A percentile compares a stretch with the other conserved stretches of the same genome.
Evolutionary conservation across 495 filamentous ascomycete species (phyloP).

Genomic region (Tuber aestivum): DNA sequence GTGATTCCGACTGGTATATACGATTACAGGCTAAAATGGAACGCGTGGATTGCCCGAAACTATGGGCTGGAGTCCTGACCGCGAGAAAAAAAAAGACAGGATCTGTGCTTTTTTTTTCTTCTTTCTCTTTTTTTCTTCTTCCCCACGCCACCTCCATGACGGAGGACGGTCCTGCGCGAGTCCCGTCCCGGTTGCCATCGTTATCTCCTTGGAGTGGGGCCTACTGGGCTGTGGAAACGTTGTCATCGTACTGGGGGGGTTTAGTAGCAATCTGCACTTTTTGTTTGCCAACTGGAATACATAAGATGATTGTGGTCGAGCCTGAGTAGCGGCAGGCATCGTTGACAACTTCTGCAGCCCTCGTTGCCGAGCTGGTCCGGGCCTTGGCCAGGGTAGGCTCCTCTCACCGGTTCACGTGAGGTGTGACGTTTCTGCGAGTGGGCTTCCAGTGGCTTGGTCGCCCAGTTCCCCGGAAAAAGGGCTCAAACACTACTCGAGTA

Average conservation of each 20-base stretch:
- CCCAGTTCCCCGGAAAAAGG: no score
- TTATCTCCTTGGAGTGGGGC: not conserved
- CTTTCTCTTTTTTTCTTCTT: not conserved
- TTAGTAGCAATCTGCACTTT: not conserved
- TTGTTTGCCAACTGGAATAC: not conserved
- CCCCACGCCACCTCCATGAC: no score
- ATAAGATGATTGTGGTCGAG: not conserved
- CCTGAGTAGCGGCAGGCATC: not conserved
- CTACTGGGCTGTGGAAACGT: not conserved
- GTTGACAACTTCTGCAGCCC: not conserved
- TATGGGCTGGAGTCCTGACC: no score
- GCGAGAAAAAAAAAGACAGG: not conserved
- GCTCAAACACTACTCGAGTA: no score
- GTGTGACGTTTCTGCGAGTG: no score
- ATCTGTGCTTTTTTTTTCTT: not conserved
- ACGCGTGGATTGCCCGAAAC: not conserved
- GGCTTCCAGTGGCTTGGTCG: not conserved
- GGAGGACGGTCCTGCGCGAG: not conserved
- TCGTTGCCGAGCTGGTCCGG: not conserved
- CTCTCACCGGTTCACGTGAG: not conserved
- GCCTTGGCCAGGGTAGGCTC: not conserved
- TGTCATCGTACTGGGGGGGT: not conserved
- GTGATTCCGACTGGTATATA: not conserved
- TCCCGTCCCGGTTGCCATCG: not conserved
- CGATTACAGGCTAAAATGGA: not conserved